These are phyloP conservation scores for Artomyces pyxidatus DNA, from an alignment of 768 basidiomycete genomes.

Conservation along the genomic window DNA sequence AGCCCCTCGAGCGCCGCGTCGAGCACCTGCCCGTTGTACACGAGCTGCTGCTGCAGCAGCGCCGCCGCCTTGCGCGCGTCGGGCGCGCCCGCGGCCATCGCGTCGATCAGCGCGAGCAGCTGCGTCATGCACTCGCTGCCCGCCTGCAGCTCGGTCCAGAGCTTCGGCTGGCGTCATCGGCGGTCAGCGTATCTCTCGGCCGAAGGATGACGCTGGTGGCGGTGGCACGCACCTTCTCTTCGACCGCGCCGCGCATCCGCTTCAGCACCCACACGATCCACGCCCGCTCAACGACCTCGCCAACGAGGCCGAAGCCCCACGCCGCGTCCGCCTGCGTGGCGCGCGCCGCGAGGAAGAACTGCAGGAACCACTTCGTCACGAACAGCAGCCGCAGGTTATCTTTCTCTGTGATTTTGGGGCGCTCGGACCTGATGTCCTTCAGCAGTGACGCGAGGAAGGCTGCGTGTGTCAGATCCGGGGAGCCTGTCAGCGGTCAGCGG, in stretches of 20 bases:
- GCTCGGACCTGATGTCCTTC: constrained; percentile 90
- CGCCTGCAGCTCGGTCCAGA: constrained; percentile 91
- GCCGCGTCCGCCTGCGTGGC: constrained; percentile 31
- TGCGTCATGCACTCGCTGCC: constrained; percentile 93
- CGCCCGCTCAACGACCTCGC: constrained; percentile 76
- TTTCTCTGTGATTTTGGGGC: constrained; percentile 88
- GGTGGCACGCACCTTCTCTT: constrained; percentile 71
- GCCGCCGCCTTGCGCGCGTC: constrained; percentile 58
- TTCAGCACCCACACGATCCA: constrained; percentile 89
- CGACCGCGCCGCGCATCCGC: constrained; percentile 82
- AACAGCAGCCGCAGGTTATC: constrained; percentile 87
- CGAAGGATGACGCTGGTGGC: neutral
- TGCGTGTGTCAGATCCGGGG: constrained; percentile 27
- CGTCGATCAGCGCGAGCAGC: constrained; percentile 80
- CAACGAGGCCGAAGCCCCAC: constrained; percentile 72
- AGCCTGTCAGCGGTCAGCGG: too few species aligned
- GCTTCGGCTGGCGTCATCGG: constrained; percentile 57
- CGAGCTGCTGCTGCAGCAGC: constrained; percentile 78
- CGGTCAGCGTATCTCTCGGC: neutral
- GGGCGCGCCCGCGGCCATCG: constrained; percentile 48
- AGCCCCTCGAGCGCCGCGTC: constrained; percentile 80
- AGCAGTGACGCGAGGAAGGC: constrained; percentile 82
- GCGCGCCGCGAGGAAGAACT: constrained; percentile 67
- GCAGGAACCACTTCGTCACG: constrained; percentile 85
- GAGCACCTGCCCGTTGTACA: constrained; percentile 92